These are phyloP conservation scores for Candida montana DNA, from an alignment of 805 yeast species.

Conservation along the genomic window DNA sequence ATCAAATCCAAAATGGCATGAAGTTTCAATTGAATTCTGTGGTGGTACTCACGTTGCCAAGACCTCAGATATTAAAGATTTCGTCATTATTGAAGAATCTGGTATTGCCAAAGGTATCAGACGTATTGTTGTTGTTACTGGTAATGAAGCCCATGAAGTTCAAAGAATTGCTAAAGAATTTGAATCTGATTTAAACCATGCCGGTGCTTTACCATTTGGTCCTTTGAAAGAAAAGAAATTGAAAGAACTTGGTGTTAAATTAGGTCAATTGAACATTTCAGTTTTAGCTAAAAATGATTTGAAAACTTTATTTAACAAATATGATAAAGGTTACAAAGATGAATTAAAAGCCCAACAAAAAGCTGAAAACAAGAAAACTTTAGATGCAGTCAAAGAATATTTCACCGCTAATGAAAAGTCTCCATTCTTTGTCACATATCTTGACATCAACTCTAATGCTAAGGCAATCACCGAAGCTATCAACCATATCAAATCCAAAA, in stretches of 20 bases:
- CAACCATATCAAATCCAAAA: conserved; percentile 71
- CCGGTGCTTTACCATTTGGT: conserved; percentile 64
- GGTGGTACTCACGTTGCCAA: conserved; percentile 97
- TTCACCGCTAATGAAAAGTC: conserved; percentile 49
- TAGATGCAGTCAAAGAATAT: conserved; percentile 70
- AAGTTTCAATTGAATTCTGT: conserved; percentile 88
- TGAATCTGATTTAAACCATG: conserved; percentile 50
- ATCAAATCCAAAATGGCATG: conserved; percentile 65
- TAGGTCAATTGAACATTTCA: conserved; percentile 79
- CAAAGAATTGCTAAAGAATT: conserved; percentile 79
- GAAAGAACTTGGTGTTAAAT: conserved; percentile 77
- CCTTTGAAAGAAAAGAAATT: conserved; percentile 73
- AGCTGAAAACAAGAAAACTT: conserved; percentile 75
- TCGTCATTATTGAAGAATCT: conserved; percentile 86
- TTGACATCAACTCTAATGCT: conserved; percentile 74
- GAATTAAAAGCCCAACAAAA: conserved; percentile 84
- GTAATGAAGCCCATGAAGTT: conserved; percentile 83
- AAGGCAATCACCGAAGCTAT: conserved; percentile 94
- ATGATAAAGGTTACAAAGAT: conserved; percentile 85
- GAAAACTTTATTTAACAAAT: conserved; percentile 64
- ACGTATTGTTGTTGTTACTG: conserved; percentile 96
- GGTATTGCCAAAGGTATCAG: conserved; percentile 99
- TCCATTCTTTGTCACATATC: conserved; percentile 59
- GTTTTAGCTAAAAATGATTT: conserved; percentile 74
- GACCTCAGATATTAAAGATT: conserved; percentile 89